Base-by-base conservation (phyloP, 768 basidiomycete species). In the Kondoa subrosea region DNA sequence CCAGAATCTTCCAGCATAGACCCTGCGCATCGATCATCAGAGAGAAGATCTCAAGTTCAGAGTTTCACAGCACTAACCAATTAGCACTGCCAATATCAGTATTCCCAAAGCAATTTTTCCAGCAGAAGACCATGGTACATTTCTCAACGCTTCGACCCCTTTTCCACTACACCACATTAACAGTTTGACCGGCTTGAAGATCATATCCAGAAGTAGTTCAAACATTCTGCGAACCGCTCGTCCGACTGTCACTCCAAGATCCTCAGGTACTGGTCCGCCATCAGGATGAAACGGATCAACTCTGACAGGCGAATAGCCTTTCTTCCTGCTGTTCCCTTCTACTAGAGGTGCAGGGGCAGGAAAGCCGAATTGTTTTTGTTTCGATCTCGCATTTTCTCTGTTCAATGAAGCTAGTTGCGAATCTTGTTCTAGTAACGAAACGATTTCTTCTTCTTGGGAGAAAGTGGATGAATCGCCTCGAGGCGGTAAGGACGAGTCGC, bases 121-220 rank as follows among this genome's bases (percentile, higher is more conserved):
- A 8, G 30, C 16, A 3, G 16, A 31, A 3, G 61, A 27, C 61
- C 61, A 63, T 3, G 27, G 16, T 32, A 59, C 8, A 12, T 59
- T 4, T 59, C 8, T 8, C 8, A 25, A 4, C 58, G 21, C 58
- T 8, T 59, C 14, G 29, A 59, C 8, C 14, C 58, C 58, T 27
- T 31, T 25, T 25, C 30, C 30, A 27, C 14, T 14, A 4, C 14
- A 27, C 4, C 25, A 4, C 21, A 12, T 31, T 25, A 25, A 12
- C 58, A 27, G 8, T 31, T 12, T 59, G 8, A 25, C 25, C 25
- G 30, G 58, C 58, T 14, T 4, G 29, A 4, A 59, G 14, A 59
- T 12, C 58, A 59, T 31, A 8, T 69, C 73, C 14, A 76, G 16
- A 1, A 75, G 56, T 56, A 30, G 71, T 25, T 67, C 58, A 25